These are phyloP conservation scores for Atkinsonella texensis DNA, from an alignment of 2,329 filamentous ascomycete genomes.

Conservation along the genomic window DNA sequence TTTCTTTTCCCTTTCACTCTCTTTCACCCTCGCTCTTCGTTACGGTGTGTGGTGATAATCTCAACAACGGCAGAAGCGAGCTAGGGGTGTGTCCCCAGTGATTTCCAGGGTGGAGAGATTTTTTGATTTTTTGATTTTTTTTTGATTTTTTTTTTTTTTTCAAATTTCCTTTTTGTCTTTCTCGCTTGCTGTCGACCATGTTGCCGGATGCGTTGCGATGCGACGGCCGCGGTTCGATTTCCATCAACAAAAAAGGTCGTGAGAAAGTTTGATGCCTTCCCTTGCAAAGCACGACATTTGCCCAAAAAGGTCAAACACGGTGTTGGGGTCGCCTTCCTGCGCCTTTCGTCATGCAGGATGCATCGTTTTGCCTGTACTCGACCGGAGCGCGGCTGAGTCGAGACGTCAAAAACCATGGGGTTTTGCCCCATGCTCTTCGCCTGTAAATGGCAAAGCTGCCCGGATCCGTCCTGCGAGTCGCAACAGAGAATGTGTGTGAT, in stretches of 20 bases:
- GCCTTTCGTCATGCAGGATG: too few species aligned
- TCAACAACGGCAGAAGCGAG: neutral
- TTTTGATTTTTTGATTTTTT: neutral
- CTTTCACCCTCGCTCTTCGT: neutral
- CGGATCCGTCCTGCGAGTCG: neutral
- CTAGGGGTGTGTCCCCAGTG: neutral
- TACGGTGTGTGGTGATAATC: neutral
- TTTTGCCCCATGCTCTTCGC: neutral
- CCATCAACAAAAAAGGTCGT: neutral
- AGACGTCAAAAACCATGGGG: neutral
- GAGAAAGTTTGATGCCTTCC: neutral
- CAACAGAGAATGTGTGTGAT: neutral
- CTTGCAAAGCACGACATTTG: neutral
- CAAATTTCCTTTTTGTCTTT: neutral
- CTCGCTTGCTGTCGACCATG: neutral
- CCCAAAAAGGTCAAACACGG: neutral
- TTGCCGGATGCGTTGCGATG: constrained; percentile 1
- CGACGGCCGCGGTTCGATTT: neutral
- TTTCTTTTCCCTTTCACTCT: too few species aligned
- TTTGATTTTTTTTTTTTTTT: neutral
- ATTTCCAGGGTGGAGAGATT: neutral
- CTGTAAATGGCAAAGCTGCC: neutral
- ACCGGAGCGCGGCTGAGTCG: neutral
- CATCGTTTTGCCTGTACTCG: neutral
- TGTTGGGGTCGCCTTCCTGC: neutral